Evolutionary conservation across 2,329 filamentous ascomycete species (phyloP).

Genomic region (Ceratocystis ficicola): DNA sequence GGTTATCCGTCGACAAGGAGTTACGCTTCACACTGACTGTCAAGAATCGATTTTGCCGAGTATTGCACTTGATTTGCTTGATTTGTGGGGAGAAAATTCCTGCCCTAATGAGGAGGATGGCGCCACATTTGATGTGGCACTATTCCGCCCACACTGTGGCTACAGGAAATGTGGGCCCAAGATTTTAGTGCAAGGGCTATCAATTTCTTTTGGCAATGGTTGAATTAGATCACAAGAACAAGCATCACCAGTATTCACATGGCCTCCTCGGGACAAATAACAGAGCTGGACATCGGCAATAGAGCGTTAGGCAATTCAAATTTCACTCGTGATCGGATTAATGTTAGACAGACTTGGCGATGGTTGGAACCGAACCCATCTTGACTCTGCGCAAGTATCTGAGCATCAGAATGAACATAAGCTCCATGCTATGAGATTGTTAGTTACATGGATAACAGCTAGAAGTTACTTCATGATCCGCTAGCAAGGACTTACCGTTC

Average conservation of each 20-base stretch:
- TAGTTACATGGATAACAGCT: background rate
- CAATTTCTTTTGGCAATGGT: background rate
- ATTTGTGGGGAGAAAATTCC: conserved; percentile 23
- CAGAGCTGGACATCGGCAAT: too few relatives aligned
- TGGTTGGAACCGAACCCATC: conserved; percentile 1
- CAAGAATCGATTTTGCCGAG: conserved; percentile 27
- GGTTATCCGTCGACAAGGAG: conserved; percentile 24
- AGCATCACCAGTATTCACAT: background rate
- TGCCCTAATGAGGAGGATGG: conserved; percentile 24
- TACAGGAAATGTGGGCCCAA: background rate
- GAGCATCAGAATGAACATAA: conserved; percentile 76
- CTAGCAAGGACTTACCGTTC: conserved; percentile 53
- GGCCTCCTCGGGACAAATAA: too few relatives aligned
- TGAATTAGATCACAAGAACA: background rate
- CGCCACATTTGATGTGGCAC: conserved; percentile 11
- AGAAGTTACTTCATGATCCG: background rate
- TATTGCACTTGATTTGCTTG: background rate
- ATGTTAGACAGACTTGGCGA: conserved; percentile 6
- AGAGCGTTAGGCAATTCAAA: background rate
- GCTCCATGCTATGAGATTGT: conserved; percentile 53
- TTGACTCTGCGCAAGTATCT: conserved; percentile 63
- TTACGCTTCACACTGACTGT: conserved; percentile 26
- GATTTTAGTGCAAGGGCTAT: background rate
- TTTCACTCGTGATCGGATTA: background rate
- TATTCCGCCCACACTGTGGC: background rate